A percentile compares a stretch with the other conserved stretches of the same genome.
phyloP scores from a whole-genome alignment of 2,329 filamentous ascomycete species.

The Berkeleyomyces basicola region DNA sequence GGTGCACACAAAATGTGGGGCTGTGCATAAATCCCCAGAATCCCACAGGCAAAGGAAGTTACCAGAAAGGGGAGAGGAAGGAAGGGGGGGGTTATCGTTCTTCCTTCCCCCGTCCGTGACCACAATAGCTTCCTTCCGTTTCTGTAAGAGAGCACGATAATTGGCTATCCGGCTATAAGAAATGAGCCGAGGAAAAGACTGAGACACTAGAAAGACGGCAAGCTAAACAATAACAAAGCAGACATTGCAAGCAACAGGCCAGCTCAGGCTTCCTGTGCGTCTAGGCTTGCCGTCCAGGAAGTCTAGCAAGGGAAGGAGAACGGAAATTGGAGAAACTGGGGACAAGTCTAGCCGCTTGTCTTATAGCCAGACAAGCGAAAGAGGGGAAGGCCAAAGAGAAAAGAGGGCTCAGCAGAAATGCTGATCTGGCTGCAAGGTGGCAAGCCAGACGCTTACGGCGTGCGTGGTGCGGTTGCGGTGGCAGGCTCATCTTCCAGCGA shows the following conservation, averaged over 20 bases:
- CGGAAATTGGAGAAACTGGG: not conserved
- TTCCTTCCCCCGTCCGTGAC: not conserved
- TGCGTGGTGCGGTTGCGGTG: not conserved
- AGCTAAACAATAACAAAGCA: not conserved
- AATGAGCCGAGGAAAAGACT: not conserved
- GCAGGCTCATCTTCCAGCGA: not conserved
- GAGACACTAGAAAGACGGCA: not conserved
- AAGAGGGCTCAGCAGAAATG: not conserved
- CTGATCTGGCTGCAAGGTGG: not conserved
- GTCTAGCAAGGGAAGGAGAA: not conserved
- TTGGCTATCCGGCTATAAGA: not conserved
- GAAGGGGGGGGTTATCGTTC: not conserved
- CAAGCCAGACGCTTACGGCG: not conserved
- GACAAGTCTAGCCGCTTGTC: not conserved
- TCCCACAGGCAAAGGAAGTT: not conserved
- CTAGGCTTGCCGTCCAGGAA: not conserved
- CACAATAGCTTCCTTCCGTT: not conserved
- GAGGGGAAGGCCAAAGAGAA: not conserved
- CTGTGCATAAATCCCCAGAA: not conserved
- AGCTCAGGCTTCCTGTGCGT: not conserved
- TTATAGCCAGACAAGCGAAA: not conserved
- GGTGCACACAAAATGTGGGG: not conserved
- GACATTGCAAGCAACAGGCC: not conserved
- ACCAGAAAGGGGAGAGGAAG: not conserved
- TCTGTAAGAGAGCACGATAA: not conserved